Conservation (phyloP, 257 asterid species). For the Petunia axillaris region DNA sequence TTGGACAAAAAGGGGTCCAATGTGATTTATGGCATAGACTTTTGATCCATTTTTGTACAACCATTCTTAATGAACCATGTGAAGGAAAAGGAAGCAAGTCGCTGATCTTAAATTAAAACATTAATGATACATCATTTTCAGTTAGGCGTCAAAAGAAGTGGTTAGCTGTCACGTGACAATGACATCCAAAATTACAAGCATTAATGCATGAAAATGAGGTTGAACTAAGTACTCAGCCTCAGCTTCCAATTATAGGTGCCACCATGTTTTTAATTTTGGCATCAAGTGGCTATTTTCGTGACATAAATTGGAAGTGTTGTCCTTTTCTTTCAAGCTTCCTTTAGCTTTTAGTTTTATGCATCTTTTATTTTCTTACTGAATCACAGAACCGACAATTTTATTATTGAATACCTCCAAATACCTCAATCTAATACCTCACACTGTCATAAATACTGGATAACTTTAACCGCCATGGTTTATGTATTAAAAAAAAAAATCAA, state of each 20-base stretch:
- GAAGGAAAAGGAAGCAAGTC: neutral
- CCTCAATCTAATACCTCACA: too few species aligned
- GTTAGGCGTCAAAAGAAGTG: neutral
- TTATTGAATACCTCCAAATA: too few species aligned
- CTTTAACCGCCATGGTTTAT: too few species aligned
- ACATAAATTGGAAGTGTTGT: neutral
- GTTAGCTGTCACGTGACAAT: conserved; percentile 12
- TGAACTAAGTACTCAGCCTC: neutral
- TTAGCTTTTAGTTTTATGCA: neutral
- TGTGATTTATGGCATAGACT: too few species aligned
- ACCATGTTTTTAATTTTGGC: neutral
- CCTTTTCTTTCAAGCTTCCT: neutral
- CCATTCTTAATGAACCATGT: neutral
- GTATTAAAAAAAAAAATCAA: too few species aligned
- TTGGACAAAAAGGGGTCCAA: too few species aligned
- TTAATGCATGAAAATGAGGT: neutral
- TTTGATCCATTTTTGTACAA: too few species aligned
- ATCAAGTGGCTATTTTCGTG: neutral
- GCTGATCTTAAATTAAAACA: neutral
- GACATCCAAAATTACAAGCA: neutral
- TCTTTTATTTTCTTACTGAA: neutral
- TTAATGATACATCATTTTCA: conserved; percentile 9
- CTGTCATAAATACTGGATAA: too few species aligned
- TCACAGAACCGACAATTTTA: neutral
- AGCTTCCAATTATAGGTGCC: neutral